These are phyloP conservation scores for Sclerotinia minor DNA, from an alignment of 2,329 filamentous ascomycete species.

Conservation along the genomic window DNA sequence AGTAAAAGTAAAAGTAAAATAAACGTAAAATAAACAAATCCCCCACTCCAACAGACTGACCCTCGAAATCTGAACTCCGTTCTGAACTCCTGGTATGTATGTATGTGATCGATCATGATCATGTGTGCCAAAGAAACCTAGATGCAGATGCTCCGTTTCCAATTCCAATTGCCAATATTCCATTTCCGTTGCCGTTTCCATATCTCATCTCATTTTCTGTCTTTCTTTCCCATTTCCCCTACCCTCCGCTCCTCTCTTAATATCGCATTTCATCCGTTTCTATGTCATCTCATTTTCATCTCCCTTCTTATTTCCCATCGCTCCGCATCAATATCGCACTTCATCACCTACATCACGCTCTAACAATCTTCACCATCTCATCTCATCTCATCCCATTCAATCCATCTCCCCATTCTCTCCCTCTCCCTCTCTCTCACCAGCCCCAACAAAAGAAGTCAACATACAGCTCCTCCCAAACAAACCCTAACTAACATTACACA, in stretches of 20 bases:
- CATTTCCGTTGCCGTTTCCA: background rate
- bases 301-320: too few relatives aligned
- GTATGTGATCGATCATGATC: background rate
- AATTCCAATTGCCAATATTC: background rate
- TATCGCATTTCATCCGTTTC: too few relatives aligned
- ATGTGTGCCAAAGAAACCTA: background rate
- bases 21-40: background rate
- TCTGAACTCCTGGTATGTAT: background rate
- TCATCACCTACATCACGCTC: background rate
- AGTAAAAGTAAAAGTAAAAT: background rate
- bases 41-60: background rate
- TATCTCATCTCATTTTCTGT: background rate
- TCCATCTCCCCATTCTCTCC: too few relatives aligned
- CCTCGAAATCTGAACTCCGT: background rate
- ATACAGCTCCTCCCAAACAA: background rate
- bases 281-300: background rate
- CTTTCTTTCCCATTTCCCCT: too few relatives aligned
- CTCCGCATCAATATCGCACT: background rate
- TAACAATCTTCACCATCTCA: background rate
- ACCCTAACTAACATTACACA: slow-evolving; percentile 68
- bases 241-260: too few relatives aligned
- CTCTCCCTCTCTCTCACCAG: background rate
- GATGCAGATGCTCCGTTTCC: background rate
- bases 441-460: too few relatives aligned
- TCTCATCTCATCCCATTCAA: background rate